These are phyloP conservation scores for Crithidia fasciculata DNA, from an alignment of 208 protist species.

Conservation along the genomic window DNA sequence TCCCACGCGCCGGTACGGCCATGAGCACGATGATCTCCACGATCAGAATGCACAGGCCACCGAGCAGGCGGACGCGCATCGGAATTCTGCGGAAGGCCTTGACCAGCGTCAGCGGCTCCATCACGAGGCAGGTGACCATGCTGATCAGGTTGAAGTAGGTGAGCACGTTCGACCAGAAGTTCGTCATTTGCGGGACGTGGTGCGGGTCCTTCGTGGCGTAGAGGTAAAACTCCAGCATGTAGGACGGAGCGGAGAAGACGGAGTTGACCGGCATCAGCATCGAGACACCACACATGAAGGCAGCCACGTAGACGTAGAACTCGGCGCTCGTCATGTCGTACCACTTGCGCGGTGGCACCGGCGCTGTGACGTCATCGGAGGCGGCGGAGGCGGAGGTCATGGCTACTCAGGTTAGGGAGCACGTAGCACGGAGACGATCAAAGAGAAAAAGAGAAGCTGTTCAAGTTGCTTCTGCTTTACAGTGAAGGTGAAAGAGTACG, in stretches of 20 bases:
- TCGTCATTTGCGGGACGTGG: constrained; percentile 17
- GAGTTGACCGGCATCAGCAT: constrained; percentile 83
- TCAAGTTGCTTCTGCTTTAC: too few species aligned
- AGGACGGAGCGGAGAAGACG: constrained; percentile 77
- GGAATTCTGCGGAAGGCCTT: constrained; percentile 36
- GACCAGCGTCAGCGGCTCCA: constrained; percentile 54
- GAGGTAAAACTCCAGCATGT: constrained; percentile 66
- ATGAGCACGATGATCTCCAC: constrained; percentile 61
- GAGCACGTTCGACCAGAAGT: constrained; percentile 63
- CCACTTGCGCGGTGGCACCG: constrained; percentile 8
- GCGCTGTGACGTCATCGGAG: neutral
- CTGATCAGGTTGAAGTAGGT: constrained; percentile 66
- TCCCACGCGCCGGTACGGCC: constrained; percentile 46
- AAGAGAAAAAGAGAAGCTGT: too few species aligned
- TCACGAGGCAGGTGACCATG: constrained; percentile 39
- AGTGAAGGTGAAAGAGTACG: too few species aligned
- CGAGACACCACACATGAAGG: constrained; percentile 75
- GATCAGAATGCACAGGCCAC: constrained; percentile 48
- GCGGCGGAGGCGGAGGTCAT: too few species aligned
- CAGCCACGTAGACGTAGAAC: constrained; percentile 56
- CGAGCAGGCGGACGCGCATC: constrained; percentile 45
- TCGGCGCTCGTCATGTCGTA: constrained; percentile 24
- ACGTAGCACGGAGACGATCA: too few species aligned
- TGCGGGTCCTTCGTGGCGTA: constrained; percentile 45
- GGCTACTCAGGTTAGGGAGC: too few species aligned